These are phyloP conservation scores for Asterella californica DNA, from an alignment of 225 moss, liverwort and hornwort species.

Conservation along the genomic window DNA sequence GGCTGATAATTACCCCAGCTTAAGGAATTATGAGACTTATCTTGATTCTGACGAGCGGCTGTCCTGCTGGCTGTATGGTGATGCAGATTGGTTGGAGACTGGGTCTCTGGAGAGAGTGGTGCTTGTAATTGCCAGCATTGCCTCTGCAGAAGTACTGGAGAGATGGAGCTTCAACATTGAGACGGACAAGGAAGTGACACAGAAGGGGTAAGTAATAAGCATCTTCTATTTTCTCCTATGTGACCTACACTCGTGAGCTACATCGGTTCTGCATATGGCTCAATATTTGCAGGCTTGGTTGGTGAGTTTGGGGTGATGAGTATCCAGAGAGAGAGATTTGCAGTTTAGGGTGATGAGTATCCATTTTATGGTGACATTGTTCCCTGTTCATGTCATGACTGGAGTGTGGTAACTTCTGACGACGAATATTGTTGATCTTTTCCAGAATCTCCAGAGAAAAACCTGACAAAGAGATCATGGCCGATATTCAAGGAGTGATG, in stretches of 20 bases:
- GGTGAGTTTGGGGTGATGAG: no score
- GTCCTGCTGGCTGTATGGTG: not conserved
- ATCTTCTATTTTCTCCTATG: no score
- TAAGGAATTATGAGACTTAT: no score
- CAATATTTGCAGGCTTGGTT: no score
- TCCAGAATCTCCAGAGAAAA: constrained; percentile 64
- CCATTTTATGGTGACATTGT: no score
- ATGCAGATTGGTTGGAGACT: constrained; percentile 78
- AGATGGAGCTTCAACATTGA: constrained; percentile 97
- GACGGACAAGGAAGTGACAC: constrained; percentile 74
- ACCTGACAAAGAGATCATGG: constrained; percentile 90
- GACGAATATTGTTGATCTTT: not conserved
- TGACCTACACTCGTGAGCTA: no score
- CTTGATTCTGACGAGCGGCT: not conserved
- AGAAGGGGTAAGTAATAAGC: constrained; percentile 55
- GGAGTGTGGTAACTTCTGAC: no score
- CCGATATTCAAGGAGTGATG: constrained; percentile 91
- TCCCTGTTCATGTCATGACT: no score
- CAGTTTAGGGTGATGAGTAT: no score
- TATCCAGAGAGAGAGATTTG: no score
- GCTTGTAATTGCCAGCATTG: constrained; percentile 70
- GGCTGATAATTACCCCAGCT: no score
- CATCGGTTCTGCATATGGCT: no score
- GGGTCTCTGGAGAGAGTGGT: constrained; percentile 85
- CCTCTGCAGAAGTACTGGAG: constrained; percentile 83